Evolutionary conservation across 345 rosid genomes (phyloP).

Genomic region (Hibiscus tridactylites): DNA sequence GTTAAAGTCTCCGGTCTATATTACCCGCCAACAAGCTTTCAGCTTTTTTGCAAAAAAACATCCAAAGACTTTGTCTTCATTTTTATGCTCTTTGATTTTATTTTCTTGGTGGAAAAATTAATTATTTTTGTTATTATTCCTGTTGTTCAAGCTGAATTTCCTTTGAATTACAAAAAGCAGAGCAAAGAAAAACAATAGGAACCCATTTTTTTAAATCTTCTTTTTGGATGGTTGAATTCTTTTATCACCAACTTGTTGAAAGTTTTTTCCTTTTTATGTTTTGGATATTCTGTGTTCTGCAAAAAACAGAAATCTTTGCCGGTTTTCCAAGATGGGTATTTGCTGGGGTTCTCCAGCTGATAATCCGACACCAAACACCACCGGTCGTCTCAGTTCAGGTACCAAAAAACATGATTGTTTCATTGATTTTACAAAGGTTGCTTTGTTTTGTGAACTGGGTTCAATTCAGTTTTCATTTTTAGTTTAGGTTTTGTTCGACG

Average conservation of each 20-base stretch:
- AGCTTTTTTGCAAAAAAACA: background rate
- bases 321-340: constrained; percentile 38
- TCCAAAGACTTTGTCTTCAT: background rate
- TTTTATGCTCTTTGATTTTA: background rate
- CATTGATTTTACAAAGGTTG: background rate
- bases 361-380: constrained; percentile 38
- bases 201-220: background rate
- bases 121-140: background rate
- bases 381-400: constrained; percentile 59
- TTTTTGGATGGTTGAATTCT: background rate
- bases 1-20: background rate
- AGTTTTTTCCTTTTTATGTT: background rate
- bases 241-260: background rate
- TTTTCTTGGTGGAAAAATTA: background rate
- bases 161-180: background rate
- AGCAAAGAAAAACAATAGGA: background rate
- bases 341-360: constrained; percentile 54
- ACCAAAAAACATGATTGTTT: background rate
- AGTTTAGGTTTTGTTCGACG: background rate
- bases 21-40: background rate
- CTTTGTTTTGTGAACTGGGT: constrained; percentile 17
- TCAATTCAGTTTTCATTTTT: constrained; percentile 8
- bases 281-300: background rate
- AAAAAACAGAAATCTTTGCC: background rate
- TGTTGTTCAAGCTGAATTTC: background rate